Percentiles rank a stretch among this genome's conserved stretches.
phyloP scores from a whole-genome alignment of 1,284 basidiomycete genomes.

The Sporisorium graminicola region DNA sequence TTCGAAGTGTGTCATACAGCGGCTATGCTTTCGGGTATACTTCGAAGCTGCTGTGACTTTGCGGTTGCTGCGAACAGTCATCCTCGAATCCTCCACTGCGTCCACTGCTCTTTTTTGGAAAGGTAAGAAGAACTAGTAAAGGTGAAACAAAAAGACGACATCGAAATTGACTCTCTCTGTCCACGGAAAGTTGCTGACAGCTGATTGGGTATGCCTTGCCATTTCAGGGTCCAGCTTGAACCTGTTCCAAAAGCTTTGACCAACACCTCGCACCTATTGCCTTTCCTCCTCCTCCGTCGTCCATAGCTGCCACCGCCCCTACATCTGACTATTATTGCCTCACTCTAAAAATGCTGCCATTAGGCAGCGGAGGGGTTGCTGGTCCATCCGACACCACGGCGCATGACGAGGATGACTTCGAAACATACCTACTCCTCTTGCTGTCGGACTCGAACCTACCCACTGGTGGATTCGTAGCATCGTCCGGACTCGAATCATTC shows the following conservation, averaged over 20 bases:
- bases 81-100: not conserved
- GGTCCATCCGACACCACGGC: not conserved
- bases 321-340: too few relatives aligned
- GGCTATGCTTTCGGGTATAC: constrained; percentile 4
- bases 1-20: too few relatives aligned
- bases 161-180: too few relatives aligned
- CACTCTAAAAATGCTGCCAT: not conserved
- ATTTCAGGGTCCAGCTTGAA: constrained; percentile 4
- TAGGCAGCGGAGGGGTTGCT: not conserved
- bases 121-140: not conserved
- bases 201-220: not conserved
- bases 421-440: constrained; percentile 61
- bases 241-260: not conserved
- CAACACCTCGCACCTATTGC: too few relatives aligned
- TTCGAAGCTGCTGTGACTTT: too few relatives aligned
- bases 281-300: not conserved
- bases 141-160: not conserved
- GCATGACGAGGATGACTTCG: constrained; percentile 25
- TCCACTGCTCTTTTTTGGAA: too few relatives aligned
- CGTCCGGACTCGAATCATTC: constrained; percentile 91
- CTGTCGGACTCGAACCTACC: constrained; percentile 68
- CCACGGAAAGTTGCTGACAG: too few relatives aligned
- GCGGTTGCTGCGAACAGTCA: not conserved
- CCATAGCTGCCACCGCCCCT: not conserved
- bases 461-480: constrained; percentile 86